phyloP scores from a whole-genome alignment of 164 flowering plant species.

The Vitis rotundifolia region DNA sequence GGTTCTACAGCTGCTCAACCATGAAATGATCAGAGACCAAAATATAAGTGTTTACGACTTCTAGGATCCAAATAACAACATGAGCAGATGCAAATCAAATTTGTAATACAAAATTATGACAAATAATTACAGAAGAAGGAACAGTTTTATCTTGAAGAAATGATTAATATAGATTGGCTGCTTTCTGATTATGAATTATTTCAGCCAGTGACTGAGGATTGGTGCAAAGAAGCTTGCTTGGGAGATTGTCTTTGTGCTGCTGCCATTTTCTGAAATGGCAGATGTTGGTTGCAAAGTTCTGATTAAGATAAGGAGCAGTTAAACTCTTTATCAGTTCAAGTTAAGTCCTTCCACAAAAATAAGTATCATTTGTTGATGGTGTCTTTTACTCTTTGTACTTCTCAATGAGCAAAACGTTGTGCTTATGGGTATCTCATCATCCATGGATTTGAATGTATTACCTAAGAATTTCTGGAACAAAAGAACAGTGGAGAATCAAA shows the following conservation, averaged over 20 bases:
- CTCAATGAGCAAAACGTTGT: no score
- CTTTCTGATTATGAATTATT: slow-evolving; percentile 14
- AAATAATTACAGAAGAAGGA: background rate
- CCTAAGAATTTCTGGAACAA: no score
- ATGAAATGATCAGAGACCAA: no score
- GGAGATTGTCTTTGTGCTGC: slow-evolving; percentile 35
- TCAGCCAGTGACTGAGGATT: slow-evolving; percentile 7
- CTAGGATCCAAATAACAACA: background rate
- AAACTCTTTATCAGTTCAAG: background rate
- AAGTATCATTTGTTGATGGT: no score
- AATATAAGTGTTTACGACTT: no score
- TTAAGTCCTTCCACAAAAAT: slow-evolving; percentile 4
- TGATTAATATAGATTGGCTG: slow-evolving; percentile 29
- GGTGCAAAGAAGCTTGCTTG: slow-evolving; percentile 32
- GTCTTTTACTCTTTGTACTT: no score
- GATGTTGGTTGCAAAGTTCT: slow-evolving; percentile 9
- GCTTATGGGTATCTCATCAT: no score
- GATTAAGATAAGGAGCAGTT: slow-evolving; percentile 23
- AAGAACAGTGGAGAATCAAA: no score
- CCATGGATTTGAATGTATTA: no score
- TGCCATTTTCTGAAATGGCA: slow-evolving; percentile 8
- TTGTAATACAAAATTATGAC: background rate
- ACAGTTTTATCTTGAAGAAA: background rate
- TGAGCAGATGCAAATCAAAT: background rate
- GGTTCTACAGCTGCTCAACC: background rate